Percentiles rank a stretch among this genome's conserved stretches.
These are phyloP conservation scores for Aspergillus ibericus DNA, from an alignment of 2,329 filamentous ascomycete genomes.

Conservation along the genomic window DNA sequence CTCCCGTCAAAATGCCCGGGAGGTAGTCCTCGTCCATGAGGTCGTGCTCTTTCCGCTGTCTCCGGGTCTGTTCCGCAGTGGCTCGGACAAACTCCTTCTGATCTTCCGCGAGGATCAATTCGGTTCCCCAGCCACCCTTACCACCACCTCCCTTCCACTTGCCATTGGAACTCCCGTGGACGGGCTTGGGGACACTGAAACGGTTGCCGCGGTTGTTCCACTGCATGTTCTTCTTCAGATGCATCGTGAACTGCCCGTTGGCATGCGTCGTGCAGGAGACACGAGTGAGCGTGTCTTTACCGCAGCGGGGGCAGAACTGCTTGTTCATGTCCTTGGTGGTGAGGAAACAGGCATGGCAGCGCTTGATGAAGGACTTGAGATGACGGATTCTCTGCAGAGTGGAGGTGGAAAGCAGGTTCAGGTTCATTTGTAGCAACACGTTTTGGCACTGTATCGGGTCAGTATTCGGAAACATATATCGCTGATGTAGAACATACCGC, in stretches of 20 bases:
- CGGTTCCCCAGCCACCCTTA: slow-evolving; percentile 81
- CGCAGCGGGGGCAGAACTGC: slow-evolving; percentile 92
- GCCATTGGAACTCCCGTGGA: slow-evolving; percentile 76
- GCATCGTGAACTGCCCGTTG: slow-evolving; percentile 76
- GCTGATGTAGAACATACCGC: slow-evolving; percentile 62
- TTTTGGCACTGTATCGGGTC: slow-evolving; percentile 63
- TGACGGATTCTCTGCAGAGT: slow-evolving; percentile 76
- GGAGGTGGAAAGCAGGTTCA: slow-evolving; percentile 76
- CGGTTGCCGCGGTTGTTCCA: slow-evolving; percentile 92
- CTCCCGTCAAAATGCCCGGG: slow-evolving; percentile 78
- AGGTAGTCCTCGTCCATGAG: slow-evolving; percentile 95
- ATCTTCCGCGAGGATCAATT: slow-evolving; percentile 85
- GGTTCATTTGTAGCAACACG: slow-evolving; percentile 88
- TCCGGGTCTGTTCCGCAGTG: slow-evolving; percentile 62
- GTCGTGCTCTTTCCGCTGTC: slow-evolving; percentile 66
- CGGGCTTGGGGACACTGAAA: slow-evolving; percentile 89
- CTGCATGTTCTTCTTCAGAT: slow-evolving; percentile 92
- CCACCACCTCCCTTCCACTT: slow-evolving; percentile 70
- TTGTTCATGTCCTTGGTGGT: slow-evolving; percentile 79
- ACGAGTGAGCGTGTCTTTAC: slow-evolving; percentile 80
- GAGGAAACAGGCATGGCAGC: slow-evolving; percentile 91
- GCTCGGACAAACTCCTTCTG: slow-evolving; percentile 85
- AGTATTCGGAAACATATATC: not conserved
- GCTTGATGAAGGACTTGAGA: slow-evolving; percentile 83
- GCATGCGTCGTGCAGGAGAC: slow-evolving; percentile 82